Evolutionary conservation across 305 asterid genomes (phyloP).

Genomic region (Solanum hybrid): DNA sequence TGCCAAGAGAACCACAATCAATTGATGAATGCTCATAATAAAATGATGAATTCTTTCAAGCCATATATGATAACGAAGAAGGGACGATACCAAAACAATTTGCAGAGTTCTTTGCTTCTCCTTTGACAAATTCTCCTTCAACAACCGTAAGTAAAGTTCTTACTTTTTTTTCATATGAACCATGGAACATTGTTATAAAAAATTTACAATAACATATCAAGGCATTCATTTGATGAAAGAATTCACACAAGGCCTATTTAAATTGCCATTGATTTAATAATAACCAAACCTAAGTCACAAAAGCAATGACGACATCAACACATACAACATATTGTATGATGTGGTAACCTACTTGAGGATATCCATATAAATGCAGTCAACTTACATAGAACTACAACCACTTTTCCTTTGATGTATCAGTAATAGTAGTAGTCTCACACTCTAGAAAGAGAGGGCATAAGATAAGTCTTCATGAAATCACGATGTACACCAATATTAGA

Average conservation of each 20-base stretch:
- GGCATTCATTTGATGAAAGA: not conserved
- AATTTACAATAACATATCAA: not conserved
- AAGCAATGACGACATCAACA: not conserved
- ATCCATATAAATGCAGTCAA: not conserved
- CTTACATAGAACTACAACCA: not conserved
- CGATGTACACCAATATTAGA: conserved; percentile 66
- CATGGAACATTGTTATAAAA: not conserved
- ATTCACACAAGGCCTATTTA: not conserved
- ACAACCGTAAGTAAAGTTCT: not conserved
- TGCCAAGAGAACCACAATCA: not conserved
- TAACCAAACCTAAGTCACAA: not conserved
- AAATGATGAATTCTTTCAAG: not conserved
- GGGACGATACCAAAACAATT: not conserved
- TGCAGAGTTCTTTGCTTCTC: not conserved
- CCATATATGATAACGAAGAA: not conserved
- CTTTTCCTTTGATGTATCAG: not conserved
- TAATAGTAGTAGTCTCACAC: not conserved
- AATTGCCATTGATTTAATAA: not conserved
- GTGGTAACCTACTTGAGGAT: not conserved
- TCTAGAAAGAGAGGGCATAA: not conserved
- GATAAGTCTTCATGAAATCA: conserved; percentile 59
- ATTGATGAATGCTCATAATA: not conserved
- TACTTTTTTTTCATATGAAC: not conserved
- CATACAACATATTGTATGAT: not conserved
- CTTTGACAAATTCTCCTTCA: not conserved